phyloP scores from a whole-genome alignment of 306 rosid species.

The Arachis hypogaea region DNA sequence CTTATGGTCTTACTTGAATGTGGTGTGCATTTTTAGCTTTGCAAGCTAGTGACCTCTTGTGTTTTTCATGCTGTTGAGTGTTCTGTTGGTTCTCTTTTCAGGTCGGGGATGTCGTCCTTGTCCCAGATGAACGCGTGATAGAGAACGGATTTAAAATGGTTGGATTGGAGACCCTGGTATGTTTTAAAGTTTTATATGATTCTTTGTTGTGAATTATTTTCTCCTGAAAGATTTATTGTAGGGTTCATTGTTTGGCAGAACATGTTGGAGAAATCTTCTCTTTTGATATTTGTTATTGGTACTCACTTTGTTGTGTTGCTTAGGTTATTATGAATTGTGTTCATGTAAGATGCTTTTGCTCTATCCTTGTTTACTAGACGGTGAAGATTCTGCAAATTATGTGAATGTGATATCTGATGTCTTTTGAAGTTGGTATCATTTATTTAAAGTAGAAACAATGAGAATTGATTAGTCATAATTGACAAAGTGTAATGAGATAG shows the following conservation, averaged over 20 bases:
- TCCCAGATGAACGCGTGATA: constrained; percentile 75
- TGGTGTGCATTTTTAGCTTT: constrained; percentile 24
- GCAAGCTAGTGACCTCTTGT: constrained; percentile 10
- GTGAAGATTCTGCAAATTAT: neutral
- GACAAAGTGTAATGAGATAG: constrained; percentile 5
- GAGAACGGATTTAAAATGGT: constrained; percentile 70
- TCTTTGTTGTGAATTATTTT: constrained; percentile 16
- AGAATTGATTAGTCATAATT: constrained; percentile 1
- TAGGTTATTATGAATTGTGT: constrained; percentile 30
- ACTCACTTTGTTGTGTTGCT: constrained; percentile 9
- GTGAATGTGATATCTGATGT: neutral
- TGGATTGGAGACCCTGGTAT: constrained; percentile 92
- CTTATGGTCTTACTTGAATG: neutral
- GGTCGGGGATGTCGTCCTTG: constrained; percentile 97
- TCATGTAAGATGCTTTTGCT: neutral
- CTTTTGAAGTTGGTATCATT: constrained; percentile 5
- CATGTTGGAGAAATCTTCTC: constrained; percentile 13
- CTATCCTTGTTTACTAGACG: constrained; percentile 2
- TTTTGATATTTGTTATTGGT: neutral
- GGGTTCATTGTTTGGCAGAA: constrained; percentile 32
- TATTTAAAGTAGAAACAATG: neutral
- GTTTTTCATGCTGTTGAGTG: constrained; percentile 11
- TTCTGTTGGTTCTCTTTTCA: constrained; percentile 45
- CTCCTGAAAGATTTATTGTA: constrained; percentile 14
- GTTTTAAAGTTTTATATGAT: constrained; percentile 20